These are phyloP conservation scores for Crassisporium funariophilum DNA, from an alignment of 768 basidiomycete genomes.

Conservation along the genomic window DNA sequence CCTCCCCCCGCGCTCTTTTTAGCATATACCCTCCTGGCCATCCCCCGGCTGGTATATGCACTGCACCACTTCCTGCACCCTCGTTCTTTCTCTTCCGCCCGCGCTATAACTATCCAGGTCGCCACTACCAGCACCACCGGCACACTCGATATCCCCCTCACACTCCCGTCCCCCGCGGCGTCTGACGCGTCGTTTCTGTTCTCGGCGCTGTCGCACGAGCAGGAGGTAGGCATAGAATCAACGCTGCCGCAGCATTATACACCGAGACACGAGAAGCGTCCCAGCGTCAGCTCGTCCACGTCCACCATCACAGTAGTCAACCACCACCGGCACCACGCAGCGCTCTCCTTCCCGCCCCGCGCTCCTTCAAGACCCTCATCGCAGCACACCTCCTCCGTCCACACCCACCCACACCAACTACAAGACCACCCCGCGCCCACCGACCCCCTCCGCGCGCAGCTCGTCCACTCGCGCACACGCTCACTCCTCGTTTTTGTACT, in stretches of 20 bases:
- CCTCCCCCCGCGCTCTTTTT: constrained; percentile 24
- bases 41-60: constrained; percentile 15
- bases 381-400: constrained; percentile 1
- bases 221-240: constrained; percentile 5
- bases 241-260: neutral
- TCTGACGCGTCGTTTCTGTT: constrained; percentile 10
- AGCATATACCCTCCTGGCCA: constrained; percentile 24
- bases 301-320: constrained; percentile 13
- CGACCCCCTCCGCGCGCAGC: constrained; percentile 3
- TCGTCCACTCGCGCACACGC: constrained; percentile 14
- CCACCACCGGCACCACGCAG: constrained; percentile 3
- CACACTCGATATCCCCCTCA: constrained; percentile 17
- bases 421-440: neutral
- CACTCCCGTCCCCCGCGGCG: constrained; percentile 14
- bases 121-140: constrained; percentile 22
- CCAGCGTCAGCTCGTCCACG: constrained; percentile 13
- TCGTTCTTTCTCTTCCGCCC: constrained; percentile 3
- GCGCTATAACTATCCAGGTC: constrained; percentile 24
- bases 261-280: constrained; percentile 10
- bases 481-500: constrained; percentile 18
- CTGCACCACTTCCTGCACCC: constrained; percentile 13
- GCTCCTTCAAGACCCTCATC: constrained; percentile 9
- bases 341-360: constrained; percentile 5
- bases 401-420: neutral
- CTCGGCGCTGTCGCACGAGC: constrained; percentile 3